These are phyloP conservation scores for Sclerotinia trifoliorum DNA, from an alignment of 2,329 filamentous ascomycete genomes.

Conservation along the genomic window DNA sequence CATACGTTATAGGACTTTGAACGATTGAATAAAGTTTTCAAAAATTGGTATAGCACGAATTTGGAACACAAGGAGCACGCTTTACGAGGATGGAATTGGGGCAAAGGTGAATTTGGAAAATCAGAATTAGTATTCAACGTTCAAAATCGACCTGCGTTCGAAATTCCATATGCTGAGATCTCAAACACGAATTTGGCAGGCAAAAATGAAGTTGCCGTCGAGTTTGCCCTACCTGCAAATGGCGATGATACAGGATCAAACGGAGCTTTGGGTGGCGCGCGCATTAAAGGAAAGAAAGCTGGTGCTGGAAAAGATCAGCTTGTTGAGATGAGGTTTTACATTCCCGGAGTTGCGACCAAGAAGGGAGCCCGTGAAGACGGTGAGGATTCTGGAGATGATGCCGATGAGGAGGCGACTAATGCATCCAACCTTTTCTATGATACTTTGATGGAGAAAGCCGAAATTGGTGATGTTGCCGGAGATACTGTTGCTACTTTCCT, in stretches of 20 bases:
- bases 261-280: slow-evolving; percentile 69
- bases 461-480: slow-evolving; percentile 98
- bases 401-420: slow-evolving; percentile 79
- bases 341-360: slow-evolving; percentile 83
- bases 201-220: slow-evolving; percentile 95
- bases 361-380: slow-evolving; percentile 63
- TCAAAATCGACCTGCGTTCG: slow-evolving; percentile 92
- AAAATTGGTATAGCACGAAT: slow-evolving; percentile 95
- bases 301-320: slow-evolving; percentile 88
- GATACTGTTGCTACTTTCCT: slow-evolving; percentile 97
- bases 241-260: slow-evolving; percentile 71
- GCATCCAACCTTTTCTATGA: slow-evolving; percentile 98
- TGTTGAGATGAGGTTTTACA: slow-evolving; percentile 98
- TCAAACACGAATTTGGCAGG: slow-evolving; percentile 97
- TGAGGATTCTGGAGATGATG: slow-evolving; percentile 66
- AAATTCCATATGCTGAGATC: slow-evolving; percentile 95
- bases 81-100: slow-evolving; percentile 98
- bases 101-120: slow-evolving; percentile 95
- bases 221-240: slow-evolving; percentile 77
- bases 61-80: slow-evolving; percentile 93
- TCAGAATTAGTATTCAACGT: slow-evolving; percentile 95
- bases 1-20: slow-evolving; percentile 69
- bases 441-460: slow-evolving; percentile 94
- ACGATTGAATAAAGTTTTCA: slow-evolving; percentile 87
- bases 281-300: slow-evolving; percentile 80